Conservation (phyloP, 2,329 filamentous ascomycete genomes). For the Aspergillus fumigatus region DNA sequence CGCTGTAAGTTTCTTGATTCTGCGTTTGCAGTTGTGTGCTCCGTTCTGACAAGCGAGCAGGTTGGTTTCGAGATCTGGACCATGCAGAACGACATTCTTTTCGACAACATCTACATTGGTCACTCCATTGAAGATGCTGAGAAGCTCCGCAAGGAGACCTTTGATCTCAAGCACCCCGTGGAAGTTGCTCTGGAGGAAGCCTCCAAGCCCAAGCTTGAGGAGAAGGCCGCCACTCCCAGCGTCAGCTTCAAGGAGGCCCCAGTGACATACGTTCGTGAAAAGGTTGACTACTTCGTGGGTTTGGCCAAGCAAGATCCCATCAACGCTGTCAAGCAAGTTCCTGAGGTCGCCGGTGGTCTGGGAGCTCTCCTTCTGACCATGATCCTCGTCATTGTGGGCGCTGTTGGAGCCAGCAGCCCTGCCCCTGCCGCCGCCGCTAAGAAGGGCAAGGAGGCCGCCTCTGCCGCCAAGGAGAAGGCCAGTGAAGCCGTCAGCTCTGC, state of each 20-base stretch:
- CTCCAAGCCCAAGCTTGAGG: slow-evolving; percentile 71
- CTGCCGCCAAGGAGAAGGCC: slow-evolving; percentile 58
- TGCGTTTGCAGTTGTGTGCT: neutral
- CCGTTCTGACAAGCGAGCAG: slow-evolving; percentile 39
- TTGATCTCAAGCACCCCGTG: slow-evolving; percentile 76
- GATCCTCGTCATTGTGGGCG: slow-evolving; percentile 64
- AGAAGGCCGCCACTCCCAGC: slow-evolving; percentile 64
- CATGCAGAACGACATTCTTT: slow-evolving; percentile 98
- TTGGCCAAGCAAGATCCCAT: slow-evolving; percentile 79
- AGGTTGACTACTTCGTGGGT: slow-evolving; percentile 83
- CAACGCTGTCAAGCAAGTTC: slow-evolving; percentile 81
- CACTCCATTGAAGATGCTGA: slow-evolving; percentile 92
- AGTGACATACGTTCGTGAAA: slow-evolving; percentile 81
- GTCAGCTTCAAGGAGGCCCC: slow-evolving; percentile 90
- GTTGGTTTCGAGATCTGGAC: slow-evolving; percentile 99
- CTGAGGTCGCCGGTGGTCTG: slow-evolving; percentile 81
- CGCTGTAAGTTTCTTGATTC: slow-evolving; percentile 61
- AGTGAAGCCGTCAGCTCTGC: slow-evolving; percentile 58
- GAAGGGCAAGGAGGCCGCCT: slow-evolving; percentile 70
- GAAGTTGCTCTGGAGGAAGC: slow-evolving; percentile 78
- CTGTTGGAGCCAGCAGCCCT: slow-evolving; percentile 60
- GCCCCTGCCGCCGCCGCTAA: slow-evolving; percentile 64
- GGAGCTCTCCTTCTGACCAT: slow-evolving; percentile 66
- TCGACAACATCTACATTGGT: slow-evolving; percentile 99
- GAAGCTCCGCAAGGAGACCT: slow-evolving; percentile 84